Conservation (phyloP, 495 filamentous ascomycete genomes). For the Oidiodendron maius region DNA sequence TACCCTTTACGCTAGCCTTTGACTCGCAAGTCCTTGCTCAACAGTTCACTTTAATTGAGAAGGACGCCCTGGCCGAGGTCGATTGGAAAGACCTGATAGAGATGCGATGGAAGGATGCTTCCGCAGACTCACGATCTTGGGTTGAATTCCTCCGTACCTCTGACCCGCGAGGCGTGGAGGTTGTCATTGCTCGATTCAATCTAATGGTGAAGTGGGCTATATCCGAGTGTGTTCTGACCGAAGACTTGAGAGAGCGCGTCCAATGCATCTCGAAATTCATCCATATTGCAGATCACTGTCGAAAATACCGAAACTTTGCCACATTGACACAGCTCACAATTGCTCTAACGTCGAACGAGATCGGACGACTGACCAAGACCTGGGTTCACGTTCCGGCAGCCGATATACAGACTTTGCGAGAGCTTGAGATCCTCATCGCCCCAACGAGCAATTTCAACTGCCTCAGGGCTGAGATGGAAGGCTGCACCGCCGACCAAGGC, state of each 20-base stretch:
- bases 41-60: constrained; percentile 93
- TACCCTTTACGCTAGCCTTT: constrained; percentile 89
- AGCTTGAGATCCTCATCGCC: constrained; percentile 79
- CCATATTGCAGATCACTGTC: constrained; percentile 81
- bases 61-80: constrained; percentile 90
- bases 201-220: constrained; percentile 96
- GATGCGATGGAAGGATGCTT: constrained; percentile 75
- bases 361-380: constrained; percentile 67
- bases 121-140: constrained; percentile 68
- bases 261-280: constrained; percentile 85
- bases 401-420: constrained; percentile 67
- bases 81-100: constrained; percentile 98
- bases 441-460: constrained; percentile 89
- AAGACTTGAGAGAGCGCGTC: constrained; percentile 74
- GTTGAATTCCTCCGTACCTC: constrained; percentile 84
- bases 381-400: constrained; percentile 71
- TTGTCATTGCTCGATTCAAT: constrained; percentile 96
- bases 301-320: constrained; percentile 86
- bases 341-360: constrained; percentile 79
- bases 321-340: constrained; percentile 94
- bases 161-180: constrained; percentile 80
- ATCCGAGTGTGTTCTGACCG: constrained; percentile 85
- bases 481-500: constrained; percentile 60
- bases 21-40: constrained; percentile 86
- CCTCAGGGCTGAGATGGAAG: constrained; percentile 88